phyloP scores from a whole-genome alignment of 2,329 filamentous ascomycete species.

The Fusarium denticulatum region DNA sequence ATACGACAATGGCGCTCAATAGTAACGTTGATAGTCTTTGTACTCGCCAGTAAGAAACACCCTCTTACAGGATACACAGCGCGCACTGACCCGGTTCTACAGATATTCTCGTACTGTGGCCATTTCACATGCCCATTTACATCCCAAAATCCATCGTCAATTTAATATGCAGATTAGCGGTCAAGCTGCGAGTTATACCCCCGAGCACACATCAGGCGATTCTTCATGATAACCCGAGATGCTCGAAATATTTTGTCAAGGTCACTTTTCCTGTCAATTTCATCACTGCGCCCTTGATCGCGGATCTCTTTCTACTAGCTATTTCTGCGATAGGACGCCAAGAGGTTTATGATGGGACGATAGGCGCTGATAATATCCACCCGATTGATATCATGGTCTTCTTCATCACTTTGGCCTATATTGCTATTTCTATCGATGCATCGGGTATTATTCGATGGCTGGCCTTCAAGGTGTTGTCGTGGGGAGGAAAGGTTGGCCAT shows the following conservation, averaged over 20 bases:
- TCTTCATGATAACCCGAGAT: constrained; percentile 35
- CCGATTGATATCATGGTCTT: constrained; percentile 80
- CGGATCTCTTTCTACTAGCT: constrained; percentile 76
- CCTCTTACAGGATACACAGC: not conserved
- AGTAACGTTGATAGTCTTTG: constrained; percentile 74
- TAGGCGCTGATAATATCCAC: constrained; percentile 72
- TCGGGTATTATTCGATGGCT: constrained; percentile 77
- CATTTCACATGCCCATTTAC: constrained; percentile 71
- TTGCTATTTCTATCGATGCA: constrained; percentile 80
- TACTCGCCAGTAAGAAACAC: constrained; percentile 72
- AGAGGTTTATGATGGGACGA: constrained; percentile 75
- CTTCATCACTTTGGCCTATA: constrained; percentile 78
- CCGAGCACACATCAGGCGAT: constrained; percentile 47
- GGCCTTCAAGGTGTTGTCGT: constrained; percentile 75
- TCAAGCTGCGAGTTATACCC: constrained; percentile 61
- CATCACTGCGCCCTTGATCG: constrained; percentile 75
- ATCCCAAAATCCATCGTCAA: constrained; percentile 63
- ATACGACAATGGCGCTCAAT: constrained; percentile 76
- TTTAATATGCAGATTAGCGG: constrained; percentile 50
- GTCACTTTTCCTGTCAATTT: constrained; percentile 74
- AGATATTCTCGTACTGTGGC: constrained; percentile 77
- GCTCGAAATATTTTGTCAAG: constrained; percentile 55
- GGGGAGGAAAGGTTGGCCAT: constrained; percentile 73
- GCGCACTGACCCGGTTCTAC: constrained; percentile 5
- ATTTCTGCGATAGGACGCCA: constrained; percentile 72